These are phyloP conservation scores for Lentinula guzmanii DNA, from an alignment of 768 basidiomycete species.

Conservation along the genomic window DNA sequence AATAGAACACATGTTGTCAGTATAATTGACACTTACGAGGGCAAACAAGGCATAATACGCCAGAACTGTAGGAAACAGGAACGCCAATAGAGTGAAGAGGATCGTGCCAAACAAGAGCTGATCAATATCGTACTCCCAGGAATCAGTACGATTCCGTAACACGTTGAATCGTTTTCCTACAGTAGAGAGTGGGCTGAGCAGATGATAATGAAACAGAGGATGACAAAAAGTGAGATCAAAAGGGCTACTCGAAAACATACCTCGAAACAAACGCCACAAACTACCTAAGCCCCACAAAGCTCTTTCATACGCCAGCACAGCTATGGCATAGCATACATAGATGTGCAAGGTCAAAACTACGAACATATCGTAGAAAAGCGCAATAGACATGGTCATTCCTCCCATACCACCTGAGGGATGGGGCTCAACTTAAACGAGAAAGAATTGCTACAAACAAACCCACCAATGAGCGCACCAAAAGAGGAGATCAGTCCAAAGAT, in stretches of 20 bases:
- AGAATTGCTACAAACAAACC: not conserved
- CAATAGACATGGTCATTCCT: conserved; percentile 63
- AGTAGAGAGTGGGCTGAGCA: not conserved
- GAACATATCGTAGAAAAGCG: conserved; percentile 62
- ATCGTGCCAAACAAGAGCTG: conserved; percentile 94
- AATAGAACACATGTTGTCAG: not conserved
- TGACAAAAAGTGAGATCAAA: not conserved
- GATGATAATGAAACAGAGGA: not conserved
- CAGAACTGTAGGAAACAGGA: conserved; percentile 79
- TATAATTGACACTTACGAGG: conserved; percentile 30
- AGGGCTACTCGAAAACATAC: conserved; percentile 28
- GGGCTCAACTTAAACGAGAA: conserved; percentile 29
- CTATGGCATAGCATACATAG: conserved; percentile 59
- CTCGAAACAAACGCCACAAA: conserved; percentile 88
- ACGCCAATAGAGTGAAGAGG: conserved; percentile 74
- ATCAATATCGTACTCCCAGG: conserved; percentile 88
- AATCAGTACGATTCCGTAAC: conserved; percentile 81
- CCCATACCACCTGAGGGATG: conserved; percentile 15
- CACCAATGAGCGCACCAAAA: conserved; percentile 9
- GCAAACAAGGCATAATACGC: conserved; percentile 86
- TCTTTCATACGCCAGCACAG: conserved; percentile 54
- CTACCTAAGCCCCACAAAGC: conserved; percentile 55
- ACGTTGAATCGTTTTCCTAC: conserved; percentile 81
- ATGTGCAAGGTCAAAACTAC: conserved; percentile 67
- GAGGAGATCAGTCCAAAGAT: conserved; percentile 28